Percentiles rank a stretch among this genome's conserved stretches.
phyloP scores from a whole-genome alignment of 495 filamentous ascomycete species.

The Xylaria telfairii region DNA sequence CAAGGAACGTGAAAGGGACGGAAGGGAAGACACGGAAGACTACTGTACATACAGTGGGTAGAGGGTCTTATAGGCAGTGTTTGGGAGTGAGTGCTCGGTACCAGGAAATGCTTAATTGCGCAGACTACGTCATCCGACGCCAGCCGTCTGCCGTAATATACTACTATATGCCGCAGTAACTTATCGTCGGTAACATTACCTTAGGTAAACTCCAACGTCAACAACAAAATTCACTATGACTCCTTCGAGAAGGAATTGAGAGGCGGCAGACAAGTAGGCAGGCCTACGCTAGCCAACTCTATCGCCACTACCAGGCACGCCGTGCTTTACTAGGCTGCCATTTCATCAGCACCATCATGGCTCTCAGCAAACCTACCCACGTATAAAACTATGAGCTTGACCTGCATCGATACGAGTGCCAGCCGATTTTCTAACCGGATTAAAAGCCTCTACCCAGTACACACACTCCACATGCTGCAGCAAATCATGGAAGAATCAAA shows the following conservation, averaged over 20 bases:
- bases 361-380: background rate
- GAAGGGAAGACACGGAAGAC: background rate
- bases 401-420: background rate
- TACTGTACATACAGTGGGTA: background rate
- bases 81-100: background rate
- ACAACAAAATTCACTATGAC: background rate
- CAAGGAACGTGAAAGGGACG: background rate
- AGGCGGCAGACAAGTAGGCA: background rate
- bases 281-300: background rate
- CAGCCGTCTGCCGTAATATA: background rate
- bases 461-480: background rate
- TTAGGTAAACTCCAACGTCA: background rate
- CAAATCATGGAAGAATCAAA: slow-evolving; percentile 14
- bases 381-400: background rate
- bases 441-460: background rate
- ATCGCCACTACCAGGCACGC: background rate
- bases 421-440: background rate
- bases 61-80: background rate
- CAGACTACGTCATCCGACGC: background rate
- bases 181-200: background rate
- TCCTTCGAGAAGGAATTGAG: background rate
- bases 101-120: background rate
- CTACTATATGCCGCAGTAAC: background rate
- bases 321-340: background rate
- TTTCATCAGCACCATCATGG: background rate